These are phyloP conservation scores for Triglochin maritima DNA, from an alignment of 106 monocot species.

Conservation along the genomic window DNA sequence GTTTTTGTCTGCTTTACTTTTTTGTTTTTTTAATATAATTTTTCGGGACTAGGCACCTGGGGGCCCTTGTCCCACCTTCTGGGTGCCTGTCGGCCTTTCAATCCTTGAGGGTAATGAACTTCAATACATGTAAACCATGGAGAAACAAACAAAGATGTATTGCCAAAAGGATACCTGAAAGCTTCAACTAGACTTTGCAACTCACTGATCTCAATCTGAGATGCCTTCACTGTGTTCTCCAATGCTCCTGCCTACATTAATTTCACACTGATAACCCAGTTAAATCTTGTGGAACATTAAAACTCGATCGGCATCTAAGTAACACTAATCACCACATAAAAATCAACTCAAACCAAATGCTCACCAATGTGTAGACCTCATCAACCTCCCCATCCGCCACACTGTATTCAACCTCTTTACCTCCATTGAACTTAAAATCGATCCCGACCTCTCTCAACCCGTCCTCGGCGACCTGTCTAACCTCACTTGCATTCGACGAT, in stretches of 20 bases:
- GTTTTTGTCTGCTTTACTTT: no score
- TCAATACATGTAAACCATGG: not conserved
- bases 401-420: constrained; percentile 13
- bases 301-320: no score
- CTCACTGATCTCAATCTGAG: constrained; percentile 76
- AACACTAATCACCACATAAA: no score
- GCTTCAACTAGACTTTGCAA: constrained; percentile 78
- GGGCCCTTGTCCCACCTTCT: no score
- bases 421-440: constrained; percentile 37
- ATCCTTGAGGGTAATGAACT: no score
- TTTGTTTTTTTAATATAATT: no score
- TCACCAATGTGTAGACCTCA: constrained; percentile 93
- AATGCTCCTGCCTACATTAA: constrained; percentile 63
- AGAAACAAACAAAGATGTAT: not conserved
- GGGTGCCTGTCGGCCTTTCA: no score
- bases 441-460: constrained; percentile 72
- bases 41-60: no score
- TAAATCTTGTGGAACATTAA: no score
- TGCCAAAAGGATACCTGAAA: constrained; percentile 45
- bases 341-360: not conserved
- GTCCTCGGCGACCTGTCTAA: constrained; percentile 64
- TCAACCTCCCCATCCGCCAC: constrained; percentile 28
- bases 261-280: not conserved
- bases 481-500: constrained; percentile 50
- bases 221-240: constrained; percentile 84